Evolutionary conservation across 2,329 filamentous ascomycete species (phyloP).

Genomic region (Alternaria sp.): DNA sequence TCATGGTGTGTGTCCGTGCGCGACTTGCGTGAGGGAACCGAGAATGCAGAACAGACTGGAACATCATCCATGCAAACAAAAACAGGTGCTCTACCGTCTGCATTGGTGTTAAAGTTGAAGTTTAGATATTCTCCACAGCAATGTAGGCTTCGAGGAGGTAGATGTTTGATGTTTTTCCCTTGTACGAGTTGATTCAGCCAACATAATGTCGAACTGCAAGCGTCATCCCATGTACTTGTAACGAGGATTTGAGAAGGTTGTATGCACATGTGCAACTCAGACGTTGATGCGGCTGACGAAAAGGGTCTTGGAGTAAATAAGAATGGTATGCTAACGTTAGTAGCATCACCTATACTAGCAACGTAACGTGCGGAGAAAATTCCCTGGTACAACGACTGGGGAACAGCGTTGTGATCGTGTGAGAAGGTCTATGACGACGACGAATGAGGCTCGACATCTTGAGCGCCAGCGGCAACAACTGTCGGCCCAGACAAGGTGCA

Average conservation of each 20-base stretch:
- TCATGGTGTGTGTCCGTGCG: neutral
- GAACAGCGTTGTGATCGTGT: constrained; percentile 22
- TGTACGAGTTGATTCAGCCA: neutral
- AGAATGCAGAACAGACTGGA: too few species aligned
- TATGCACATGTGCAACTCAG: neutral
- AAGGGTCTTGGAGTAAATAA: neutral
- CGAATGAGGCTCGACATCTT: constrained; percentile 23
- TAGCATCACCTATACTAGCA: neutral
- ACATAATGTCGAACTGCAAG: neutral
- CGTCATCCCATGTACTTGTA: neutral
- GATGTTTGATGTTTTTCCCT: neutral
- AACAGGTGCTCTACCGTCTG: too few species aligned
- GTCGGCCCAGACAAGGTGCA: neutral
- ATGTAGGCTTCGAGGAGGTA: neutral
- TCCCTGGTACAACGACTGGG: constrained; percentile 1
- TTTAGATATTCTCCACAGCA: neutral
- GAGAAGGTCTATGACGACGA: constrained; percentile 35
- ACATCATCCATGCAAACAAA: too few species aligned
- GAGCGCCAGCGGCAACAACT: constrained; percentile 23
- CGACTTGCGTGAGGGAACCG: neutral
- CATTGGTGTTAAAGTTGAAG: neutral
- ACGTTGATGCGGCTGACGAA: neutral
- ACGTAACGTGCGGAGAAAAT: constrained; percentile 3
- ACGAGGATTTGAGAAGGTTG: neutral
- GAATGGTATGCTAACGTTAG: neutral